phyloP scores from a whole-genome alignment of 306 rosid genomes.

The Dalbergia oliveri region DNA sequence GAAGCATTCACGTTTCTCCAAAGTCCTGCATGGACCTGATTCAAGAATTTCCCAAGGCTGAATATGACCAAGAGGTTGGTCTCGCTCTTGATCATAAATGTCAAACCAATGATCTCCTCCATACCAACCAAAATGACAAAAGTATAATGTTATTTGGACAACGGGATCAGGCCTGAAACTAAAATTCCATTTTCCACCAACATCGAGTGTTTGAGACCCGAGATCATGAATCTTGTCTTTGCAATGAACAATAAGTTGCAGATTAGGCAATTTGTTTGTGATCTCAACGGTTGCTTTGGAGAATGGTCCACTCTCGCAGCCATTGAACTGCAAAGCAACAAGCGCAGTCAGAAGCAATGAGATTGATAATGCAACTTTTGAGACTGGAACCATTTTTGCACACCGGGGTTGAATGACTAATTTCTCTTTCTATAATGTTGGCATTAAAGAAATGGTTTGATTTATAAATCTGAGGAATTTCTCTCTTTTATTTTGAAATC shows the following conservation, averaged over 20 bases:
- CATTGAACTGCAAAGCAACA: neutral
- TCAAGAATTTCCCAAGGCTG: neutral
- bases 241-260: neutral
- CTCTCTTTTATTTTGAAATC: too few species aligned
- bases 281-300: neutral
- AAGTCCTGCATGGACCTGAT: neutral
- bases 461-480: too few species aligned
- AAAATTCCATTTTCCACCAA: neutral
- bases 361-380: neutral
- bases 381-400: neutral
- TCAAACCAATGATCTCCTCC: neutral
- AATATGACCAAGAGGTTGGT: neutral
- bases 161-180: neutral
- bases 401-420: neutral
- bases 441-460: too few species aligned
- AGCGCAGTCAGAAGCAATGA: neutral
- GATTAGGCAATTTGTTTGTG: neutral
- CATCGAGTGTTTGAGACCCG: neutral
- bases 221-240: neutral
- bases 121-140: constrained; percentile 2
- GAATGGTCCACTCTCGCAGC: neutral
- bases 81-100: constrained; percentile 5
- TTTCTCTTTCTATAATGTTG: neutral
- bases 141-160: neutral
- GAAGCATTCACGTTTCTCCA: neutral